Percentiles rank a stretch among this genome's conserved stretches.
phyloP scores from a whole-genome alignment of 495 filamentous ascomycete species.

The Neurospora sp. region DNA sequence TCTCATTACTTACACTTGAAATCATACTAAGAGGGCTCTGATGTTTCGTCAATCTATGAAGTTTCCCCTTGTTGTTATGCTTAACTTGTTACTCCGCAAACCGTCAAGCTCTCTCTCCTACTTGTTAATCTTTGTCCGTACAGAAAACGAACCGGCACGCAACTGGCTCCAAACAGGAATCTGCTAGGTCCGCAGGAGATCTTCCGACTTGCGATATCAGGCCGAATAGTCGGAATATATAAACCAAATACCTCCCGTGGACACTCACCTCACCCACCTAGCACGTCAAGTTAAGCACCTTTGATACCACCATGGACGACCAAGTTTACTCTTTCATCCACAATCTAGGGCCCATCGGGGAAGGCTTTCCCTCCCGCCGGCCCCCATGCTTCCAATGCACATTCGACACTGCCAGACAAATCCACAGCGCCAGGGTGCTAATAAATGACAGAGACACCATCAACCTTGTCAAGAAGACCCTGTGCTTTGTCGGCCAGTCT shows the following conservation, averaged over 20 bases:
- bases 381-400: not conserved
- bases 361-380: not conserved
- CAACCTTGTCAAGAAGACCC: not conserved
- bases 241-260: not conserved
- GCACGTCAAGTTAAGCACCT: not conserved
- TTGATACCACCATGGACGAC: not conserved
- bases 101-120: not conserved
- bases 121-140: not conserved
- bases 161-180: not conserved
- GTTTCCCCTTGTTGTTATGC: not conserved
- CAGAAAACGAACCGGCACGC: not conserved
- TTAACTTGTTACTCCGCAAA: not conserved
- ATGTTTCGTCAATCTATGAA: not conserved
- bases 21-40: not conserved
- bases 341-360: not conserved
- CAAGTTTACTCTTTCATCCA: not conserved
- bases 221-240: not conserved
- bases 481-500: not conserved
- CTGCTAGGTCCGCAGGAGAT: not conserved
- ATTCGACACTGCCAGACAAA: not conserved
- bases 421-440: not conserved
- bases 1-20: not conserved
- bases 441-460: not conserved
- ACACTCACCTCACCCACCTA: not conserved
- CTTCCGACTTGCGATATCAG: not conserved